Conservation (phyloP, 1,284 basidiomycete species). For the Lentinula novae-zelandiae region DNA sequence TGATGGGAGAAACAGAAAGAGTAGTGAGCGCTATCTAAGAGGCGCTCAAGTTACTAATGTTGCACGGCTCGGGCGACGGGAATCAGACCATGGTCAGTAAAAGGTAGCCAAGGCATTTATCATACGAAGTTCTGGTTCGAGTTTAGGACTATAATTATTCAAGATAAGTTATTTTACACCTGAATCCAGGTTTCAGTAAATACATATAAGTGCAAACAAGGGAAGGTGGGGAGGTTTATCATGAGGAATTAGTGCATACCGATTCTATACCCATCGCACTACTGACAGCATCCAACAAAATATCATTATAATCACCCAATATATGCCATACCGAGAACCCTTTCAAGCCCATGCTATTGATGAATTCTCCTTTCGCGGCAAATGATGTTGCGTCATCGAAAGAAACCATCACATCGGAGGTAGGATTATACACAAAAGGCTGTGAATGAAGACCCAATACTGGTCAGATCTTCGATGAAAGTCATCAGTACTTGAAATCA, state of each 20-base stretch:
- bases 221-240: background rate
- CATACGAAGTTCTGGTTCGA: no score
- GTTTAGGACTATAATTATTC: no score
- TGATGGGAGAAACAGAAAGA: background rate
- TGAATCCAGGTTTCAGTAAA: background rate
- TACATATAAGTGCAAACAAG: background rate
- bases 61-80: no score
- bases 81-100: no score
- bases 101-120: no score
- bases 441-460: slow-evolving; percentile 23
- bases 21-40: no score
- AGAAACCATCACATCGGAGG: slow-evolving; percentile 50
- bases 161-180: background rate
- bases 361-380: slow-evolving; percentile 56
- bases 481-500: background rate
- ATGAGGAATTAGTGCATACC: background rate
- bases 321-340: slow-evolving; percentile 68
- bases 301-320: slow-evolving; percentile 55
- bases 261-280: slow-evolving; percentile 8
- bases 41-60: no score
- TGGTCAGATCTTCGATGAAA: background rate
- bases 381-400: slow-evolving; percentile 61
- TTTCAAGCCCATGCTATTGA: slow-evolving; percentile 44
- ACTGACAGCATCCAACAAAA: slow-evolving; percentile 52
- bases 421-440: slow-evolving; percentile 62